Percentiles rank a stretch among this genome's conserved stretches.
phyloP scores from a whole-genome alignment of 345 rosid genomes.

The Populus pruinosa region DNA sequence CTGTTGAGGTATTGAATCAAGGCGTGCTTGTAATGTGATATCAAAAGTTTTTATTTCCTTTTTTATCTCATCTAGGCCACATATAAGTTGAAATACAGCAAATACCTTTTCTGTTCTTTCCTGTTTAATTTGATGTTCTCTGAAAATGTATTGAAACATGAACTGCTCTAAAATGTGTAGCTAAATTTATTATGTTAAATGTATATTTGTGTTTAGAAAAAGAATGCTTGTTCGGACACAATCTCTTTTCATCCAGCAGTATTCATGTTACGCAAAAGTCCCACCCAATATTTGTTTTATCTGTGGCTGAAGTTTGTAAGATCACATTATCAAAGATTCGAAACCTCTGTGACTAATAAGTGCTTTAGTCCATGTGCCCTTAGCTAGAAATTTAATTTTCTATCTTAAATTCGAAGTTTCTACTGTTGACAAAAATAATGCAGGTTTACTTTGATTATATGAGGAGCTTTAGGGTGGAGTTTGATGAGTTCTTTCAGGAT shows the following conservation, averaged over 20 bases:
- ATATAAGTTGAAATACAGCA: neutral
- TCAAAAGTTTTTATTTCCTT: neutral
- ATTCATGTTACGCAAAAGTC: neutral
- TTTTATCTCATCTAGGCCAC: neutral
- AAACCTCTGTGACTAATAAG: neutral
- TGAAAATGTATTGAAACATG: neutral
- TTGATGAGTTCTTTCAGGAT: slow-evolving; percentile 64
- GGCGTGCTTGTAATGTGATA: neutral
- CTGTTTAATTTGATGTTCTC: neutral
- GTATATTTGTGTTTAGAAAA: neutral
- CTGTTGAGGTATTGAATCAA: slow-evolving; percentile 62
- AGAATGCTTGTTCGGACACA: neutral
- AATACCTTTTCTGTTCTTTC: neutral
- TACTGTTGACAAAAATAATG: slow-evolving; percentile 11
- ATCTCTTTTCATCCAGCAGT: neutral
- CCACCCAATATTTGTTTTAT: too few relatives aligned
- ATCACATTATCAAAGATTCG: neutral
- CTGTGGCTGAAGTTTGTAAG: too few relatives aligned
- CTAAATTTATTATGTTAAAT: neutral
- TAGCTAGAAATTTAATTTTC: neutral
- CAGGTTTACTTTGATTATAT: slow-evolving; percentile 96
- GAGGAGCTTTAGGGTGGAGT: slow-evolving; percentile 93
- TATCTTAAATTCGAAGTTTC: neutral
- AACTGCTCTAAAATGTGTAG: neutral
- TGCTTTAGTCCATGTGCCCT: neutral